Evolutionary conservation across 1,284 basidiomycete genomes (phyloP).

Genomic region (Crocinoboletus sp.): DNA sequence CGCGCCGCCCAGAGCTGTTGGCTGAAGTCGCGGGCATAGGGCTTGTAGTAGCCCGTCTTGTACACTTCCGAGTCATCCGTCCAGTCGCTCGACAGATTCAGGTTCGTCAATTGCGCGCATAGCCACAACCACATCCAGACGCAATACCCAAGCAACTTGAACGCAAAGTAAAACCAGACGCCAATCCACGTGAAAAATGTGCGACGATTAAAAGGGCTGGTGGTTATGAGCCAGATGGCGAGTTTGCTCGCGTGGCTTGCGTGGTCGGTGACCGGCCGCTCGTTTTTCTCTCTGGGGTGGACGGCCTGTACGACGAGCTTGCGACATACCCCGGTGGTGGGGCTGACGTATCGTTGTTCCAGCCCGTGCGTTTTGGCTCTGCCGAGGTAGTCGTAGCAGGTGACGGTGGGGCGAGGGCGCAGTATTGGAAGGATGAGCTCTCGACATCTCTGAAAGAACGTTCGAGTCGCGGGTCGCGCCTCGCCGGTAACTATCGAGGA

Average conservation of each 20-base stretch:
- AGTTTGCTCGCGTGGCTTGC: constrained; percentile 9
- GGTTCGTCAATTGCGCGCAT: neutral
- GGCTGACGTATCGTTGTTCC: too few species aligned
- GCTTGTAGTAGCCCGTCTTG: constrained; percentile 12
- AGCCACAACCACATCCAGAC: constrained; percentile 3
- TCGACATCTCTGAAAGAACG: too few species aligned
- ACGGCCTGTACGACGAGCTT: neutral
- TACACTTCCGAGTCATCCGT: neutral
- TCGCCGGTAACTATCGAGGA: too few species aligned
- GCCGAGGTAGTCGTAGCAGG: too few species aligned
- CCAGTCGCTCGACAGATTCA: neutral
- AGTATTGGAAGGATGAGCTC: too few species aligned
- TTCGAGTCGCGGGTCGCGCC: too few species aligned
- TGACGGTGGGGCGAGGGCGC: too few species aligned
- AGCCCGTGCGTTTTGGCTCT: too few species aligned
- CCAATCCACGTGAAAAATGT: constrained; percentile 7
- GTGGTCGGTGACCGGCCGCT: constrained; percentile 8
- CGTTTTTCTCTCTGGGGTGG: neutral
- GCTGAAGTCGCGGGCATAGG: constrained; percentile 7
- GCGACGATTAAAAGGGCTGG: constrained; percentile 1
- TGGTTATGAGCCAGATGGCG: constrained; percentile 13
- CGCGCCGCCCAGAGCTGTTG: constrained; percentile 21
- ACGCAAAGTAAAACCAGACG: constrained; percentile 7
- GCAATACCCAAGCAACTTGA: constrained; percentile 1
- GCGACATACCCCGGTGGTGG: too few species aligned